A percentile compares a stretch with the other conserved stretches of the same genome.
phyloP scores from a whole-genome alignment of 176 grass and related monocot genomes.

The Aegilops sharonensis region DNA sequence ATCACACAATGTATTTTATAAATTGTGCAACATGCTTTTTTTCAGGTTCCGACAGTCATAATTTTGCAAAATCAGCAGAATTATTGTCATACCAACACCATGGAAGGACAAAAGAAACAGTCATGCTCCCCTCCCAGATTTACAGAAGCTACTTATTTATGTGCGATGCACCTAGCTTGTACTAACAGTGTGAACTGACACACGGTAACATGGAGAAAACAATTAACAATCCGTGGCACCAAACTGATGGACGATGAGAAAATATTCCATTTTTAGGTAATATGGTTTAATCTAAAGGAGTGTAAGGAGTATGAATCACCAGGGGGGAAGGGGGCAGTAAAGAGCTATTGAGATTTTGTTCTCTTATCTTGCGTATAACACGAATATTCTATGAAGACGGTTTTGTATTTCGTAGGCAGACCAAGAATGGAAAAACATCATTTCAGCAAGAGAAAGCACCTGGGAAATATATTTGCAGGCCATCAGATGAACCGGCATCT shows the following conservation, averaged over 20 bases:
- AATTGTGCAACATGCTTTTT: neutral
- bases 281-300: neutral
- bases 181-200: neutral
- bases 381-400: neutral
- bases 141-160: neutral
- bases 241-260: neutral
- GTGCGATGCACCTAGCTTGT: neutral
- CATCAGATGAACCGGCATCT: slow-evolving; percentile 42
- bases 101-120: neutral
- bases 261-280: neutral
- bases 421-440: slow-evolving; percentile 2
- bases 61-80: neutral
- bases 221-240: neutral
- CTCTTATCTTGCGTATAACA: neutral
- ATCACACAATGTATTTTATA: neutral
- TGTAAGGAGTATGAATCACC: neutral
- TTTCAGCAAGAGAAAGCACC: slow-evolving; percentile 34
- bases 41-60: neutral
- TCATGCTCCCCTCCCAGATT: neutral
- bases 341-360: neutral
- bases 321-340: no score
- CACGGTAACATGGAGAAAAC: neutral
- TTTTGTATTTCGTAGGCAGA: neutral
- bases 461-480: slow-evolving; percentile 69
- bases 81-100: neutral